These are phyloP conservation scores for Clitopilus passeckerianus DNA, from an alignment of 768 basidiomycete species.

Conservation along the genomic window DNA sequence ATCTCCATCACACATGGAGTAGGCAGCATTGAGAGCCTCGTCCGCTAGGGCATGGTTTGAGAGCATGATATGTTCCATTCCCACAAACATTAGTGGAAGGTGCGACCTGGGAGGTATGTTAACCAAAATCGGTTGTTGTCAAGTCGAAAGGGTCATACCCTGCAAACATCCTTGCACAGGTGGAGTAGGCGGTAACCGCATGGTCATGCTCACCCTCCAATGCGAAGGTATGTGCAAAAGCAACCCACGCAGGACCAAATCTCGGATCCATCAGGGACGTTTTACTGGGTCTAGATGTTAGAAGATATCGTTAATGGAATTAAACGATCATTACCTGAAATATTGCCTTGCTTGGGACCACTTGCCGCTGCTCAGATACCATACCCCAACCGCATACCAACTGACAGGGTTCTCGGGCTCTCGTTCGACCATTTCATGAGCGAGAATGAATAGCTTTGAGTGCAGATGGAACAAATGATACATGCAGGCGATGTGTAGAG, in stretches of 20 bases:
- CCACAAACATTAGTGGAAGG: conserved; percentile 90
- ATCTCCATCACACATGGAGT: conserved; percentile 79
- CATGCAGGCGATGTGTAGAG: conserved; percentile 97
- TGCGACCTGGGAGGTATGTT: conserved; percentile 62
- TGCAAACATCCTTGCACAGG: conserved; percentile 90
- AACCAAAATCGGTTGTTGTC: not conserved
- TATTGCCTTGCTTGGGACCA: conserved; percentile 92
- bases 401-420: conserved; percentile 91
- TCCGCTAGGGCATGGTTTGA: conserved; percentile 78
- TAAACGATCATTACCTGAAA: conserved; percentile 60
- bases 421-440: conserved; percentile 91
- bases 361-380: conserved; percentile 85
- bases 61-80: conserved; percentile 96
- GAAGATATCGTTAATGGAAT: not conserved
- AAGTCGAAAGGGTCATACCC: conserved; percentile 53
- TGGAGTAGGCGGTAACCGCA: conserved; percentile 97
- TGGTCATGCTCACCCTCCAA: conserved; percentile 98
- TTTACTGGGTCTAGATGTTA: conserved; percentile 53
- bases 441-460: conserved; percentile 91
- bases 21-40: conserved; percentile 82
- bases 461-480: conserved; percentile 90
- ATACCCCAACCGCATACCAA: conserved; percentile 98
- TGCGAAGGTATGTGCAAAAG: conserved; percentile 96
- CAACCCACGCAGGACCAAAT: conserved; percentile 95
- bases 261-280: conserved; percentile 95